Evolutionary conservation across 257 asterid genomes (phyloP), one percentile per base, ranked within the genome.

Genomic region (Salvia hispanica): DNA sequence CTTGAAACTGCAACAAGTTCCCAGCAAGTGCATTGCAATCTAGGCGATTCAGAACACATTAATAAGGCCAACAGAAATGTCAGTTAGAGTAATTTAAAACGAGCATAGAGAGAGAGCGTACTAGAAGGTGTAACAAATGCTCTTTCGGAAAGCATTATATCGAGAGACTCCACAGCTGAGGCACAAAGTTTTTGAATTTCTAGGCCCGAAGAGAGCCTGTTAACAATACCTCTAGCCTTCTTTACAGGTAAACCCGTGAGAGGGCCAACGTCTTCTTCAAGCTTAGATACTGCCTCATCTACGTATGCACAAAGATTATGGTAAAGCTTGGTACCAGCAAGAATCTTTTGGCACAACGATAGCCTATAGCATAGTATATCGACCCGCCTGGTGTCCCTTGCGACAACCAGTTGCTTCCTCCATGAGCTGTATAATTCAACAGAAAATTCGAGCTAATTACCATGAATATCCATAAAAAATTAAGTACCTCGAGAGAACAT

Each of bases 211-310:
- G 97, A 86, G 60, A 93, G 94, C 86, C 97, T 82, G 80, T 93
- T 93, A 57, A 93, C 99, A 37, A 93, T 93, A 54, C 99, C 96
- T 72, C 99, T 79, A n/a, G 97, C 99, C 70, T 65, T 93, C 84
- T 88, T 93, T 37, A 88, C 92, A 6, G 97, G 99, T 68, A 86
- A 80, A 74, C 96, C 99, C 16, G 99, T 88, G 55, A 90, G 76
- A 33, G 92, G 95, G 5, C 99, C 99, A n/a, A 88, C 86, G 25
- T 93, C 99, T 48, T 76, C 82, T 83, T 90, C 99, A 28, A 93
- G 95, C 73, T 71, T 80, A 40, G 77, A 65, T 43, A 86, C 92
- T 34, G 95, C 89, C 77, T 84, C 90, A 53, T 82, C 91, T 3
- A 85, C 47, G 62, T 80, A 73, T 28, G 63, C 85, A 59, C 77